These are phyloP conservation scores for Magnolia officinalis DNA, from an alignment of 164 flowering plant species.

Conservation along the genomic window DNA sequence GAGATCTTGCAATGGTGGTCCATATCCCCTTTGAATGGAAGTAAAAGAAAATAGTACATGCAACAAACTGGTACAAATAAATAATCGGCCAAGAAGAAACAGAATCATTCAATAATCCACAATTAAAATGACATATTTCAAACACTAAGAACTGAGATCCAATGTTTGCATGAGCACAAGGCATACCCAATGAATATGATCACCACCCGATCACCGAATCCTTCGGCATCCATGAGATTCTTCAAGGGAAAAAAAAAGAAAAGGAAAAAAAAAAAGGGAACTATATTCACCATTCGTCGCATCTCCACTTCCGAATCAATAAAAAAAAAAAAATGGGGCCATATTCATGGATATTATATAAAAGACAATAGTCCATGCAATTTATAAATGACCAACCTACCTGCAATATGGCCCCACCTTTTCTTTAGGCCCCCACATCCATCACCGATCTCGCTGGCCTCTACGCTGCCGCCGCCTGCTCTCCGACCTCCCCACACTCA, in stretches of 20 bases:
- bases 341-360: background rate
- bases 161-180: conserved; percentile 1
- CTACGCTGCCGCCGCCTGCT: conserved; percentile 26
- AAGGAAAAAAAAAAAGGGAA: background rate
- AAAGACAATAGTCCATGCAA: background rate
- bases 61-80: too few relatives aligned
- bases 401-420: background rate
- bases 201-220: background rate
- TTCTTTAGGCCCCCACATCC: conserved; percentile 5
- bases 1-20: too few relatives aligned
- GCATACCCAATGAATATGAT: conserved; percentile 2
- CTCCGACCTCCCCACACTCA: conserved; percentile 16
- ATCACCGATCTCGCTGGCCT: conserved; percentile 11
- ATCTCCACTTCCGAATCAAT: background rate
- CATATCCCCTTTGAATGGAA: too few relatives aligned
- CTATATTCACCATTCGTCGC: background rate
- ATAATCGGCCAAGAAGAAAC: too few relatives aligned
- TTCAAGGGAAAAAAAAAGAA: background rate
- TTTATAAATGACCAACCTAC: background rate
- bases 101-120: too few relatives aligned
- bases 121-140: background rate
- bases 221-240: background rate
- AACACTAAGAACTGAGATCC: background rate
- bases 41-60: too few relatives aligned
- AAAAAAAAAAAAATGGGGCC: background rate